Evolutionary conservation across 2,329 filamentous ascomycete genomes (phyloP).

Genomic region (Hypoxylon sp.): DNA sequence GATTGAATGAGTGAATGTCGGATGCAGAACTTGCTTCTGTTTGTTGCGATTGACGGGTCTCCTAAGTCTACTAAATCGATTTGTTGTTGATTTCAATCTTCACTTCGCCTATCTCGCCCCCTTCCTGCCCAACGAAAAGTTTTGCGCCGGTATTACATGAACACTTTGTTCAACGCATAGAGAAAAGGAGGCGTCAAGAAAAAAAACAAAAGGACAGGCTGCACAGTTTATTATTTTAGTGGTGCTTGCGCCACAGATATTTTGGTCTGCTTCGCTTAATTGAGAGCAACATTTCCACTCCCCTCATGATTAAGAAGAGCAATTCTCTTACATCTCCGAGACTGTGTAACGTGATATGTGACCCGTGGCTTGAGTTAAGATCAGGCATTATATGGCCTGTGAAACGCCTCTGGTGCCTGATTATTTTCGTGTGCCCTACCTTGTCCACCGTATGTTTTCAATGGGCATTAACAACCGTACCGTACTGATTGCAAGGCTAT

Average conservation of each 20-base stretch:
- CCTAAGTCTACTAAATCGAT: slow-evolving; percentile 26
- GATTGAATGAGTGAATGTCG: slow-evolving; percentile 5
- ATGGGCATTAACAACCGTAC: too few relatives aligned
- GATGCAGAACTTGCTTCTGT: slow-evolving; percentile 1
- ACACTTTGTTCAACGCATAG: slow-evolving; percentile 16
- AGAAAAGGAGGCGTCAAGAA: slow-evolving; percentile 20
- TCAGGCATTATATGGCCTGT: not conserved
- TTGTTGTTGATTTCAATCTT: not conserved
- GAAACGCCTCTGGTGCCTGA: not conserved
- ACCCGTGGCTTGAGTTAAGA: not conserved
- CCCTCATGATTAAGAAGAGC: not conserved
- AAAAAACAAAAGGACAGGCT: slow-evolving; percentile 1
- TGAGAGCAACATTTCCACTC: slow-evolving; percentile 32
- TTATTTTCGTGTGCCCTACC: not conserved
- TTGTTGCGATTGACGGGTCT: slow-evolving; percentile 20
- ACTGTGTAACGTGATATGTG: slow-evolving; percentile 3
- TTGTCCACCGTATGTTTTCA: too few relatives aligned
- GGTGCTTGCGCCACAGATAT: not conserved
- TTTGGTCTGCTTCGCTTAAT: slow-evolving; percentile 29
- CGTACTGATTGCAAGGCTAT: not conserved
- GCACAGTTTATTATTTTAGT: slow-evolving; percentile 16
- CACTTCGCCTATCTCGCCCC: not conserved
- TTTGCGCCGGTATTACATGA: slow-evolving; percentile 9
- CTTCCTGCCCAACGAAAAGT: slow-evolving; percentile 27
- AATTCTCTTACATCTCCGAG: slow-evolving; percentile 5